phyloP scores from a whole-genome alignment of 257 asterid genomes.

The Ehretia macrophylla region DNA sequence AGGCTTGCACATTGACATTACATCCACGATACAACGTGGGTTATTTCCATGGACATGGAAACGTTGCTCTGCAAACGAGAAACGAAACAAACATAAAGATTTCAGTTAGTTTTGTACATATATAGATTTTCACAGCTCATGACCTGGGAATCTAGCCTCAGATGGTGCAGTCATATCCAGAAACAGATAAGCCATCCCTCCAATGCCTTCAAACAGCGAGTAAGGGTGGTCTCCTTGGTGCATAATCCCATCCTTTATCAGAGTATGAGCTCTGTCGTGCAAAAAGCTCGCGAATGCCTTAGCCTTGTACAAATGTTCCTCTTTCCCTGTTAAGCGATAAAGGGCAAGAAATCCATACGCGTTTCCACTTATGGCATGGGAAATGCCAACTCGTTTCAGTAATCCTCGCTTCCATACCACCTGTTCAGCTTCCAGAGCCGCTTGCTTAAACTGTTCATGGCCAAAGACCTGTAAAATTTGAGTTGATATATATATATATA shows the following conservation, averaged over 20 bases:
- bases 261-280: slow-evolving; percentile 59
- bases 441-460: slow-evolving; percentile 44
- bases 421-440: slow-evolving; percentile 75
- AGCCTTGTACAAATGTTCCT: slow-evolving; percentile 55
- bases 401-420: slow-evolving; percentile 79
- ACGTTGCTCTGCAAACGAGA: too few relatives aligned
- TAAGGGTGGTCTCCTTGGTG: slow-evolving; percentile 56
- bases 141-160: neutral
- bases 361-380: slow-evolving; percentile 80
- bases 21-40: too few relatives aligned
- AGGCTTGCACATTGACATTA: too few relatives aligned
- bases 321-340: slow-evolving; percentile 56
- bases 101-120: too few relatives aligned
- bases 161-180: neutral
- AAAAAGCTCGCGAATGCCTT: slow-evolving; percentile 73
- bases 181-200: slow-evolving; percentile 39
- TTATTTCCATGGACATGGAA: too few relatives aligned
- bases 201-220: slow-evolving; percentile 70
- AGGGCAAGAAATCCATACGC: slow-evolving; percentile 60
- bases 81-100: too few relatives aligned
- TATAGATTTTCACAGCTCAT: too few relatives aligned
- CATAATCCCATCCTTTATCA: slow-evolving; percentile 49
- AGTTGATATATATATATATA: neutral
- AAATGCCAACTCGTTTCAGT: slow-evolving; percentile 56
- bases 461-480: slow-evolving; percentile 47